A percentile compares a stretch with the other conserved stretches of the same genome.
Conservation (phyloP, 768 basidiomycete species). For the Tulasnella sp. region DNA sequence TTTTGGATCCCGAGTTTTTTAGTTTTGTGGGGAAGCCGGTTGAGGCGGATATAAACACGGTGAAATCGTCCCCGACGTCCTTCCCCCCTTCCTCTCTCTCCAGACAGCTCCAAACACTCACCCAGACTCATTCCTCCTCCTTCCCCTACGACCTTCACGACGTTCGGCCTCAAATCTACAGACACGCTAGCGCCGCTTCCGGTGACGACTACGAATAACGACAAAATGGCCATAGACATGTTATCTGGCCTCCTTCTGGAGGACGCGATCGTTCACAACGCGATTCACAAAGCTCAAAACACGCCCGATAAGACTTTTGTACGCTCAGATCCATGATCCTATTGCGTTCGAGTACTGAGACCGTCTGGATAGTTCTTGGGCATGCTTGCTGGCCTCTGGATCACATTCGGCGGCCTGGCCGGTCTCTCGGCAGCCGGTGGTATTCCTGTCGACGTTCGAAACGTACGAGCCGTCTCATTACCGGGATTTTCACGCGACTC, state of each 20-base stretch:
- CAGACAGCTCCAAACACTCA: background rate
- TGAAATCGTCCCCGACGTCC: background rate
- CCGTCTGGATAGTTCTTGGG: slow-evolving; percentile 19
- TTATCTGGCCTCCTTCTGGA: slow-evolving; percentile 23
- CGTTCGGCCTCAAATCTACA: background rate
- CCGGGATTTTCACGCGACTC: background rate
- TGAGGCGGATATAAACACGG: background rate
- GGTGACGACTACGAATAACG: slow-evolving; percentile 9
- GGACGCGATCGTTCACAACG: slow-evolving; percentile 25
- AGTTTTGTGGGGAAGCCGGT: background rate
- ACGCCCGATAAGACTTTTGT: slow-evolving; percentile 4
- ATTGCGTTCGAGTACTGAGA: background rate
- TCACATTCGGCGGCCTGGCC: slow-evolving; percentile 23
- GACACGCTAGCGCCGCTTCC: background rate
- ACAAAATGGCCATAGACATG: slow-evolving; percentile 19
- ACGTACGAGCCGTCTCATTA: slow-evolving; percentile 13
- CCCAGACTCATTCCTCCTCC: background rate
- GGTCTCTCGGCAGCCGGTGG: slow-evolving; percentile 22
- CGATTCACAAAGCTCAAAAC: slow-evolving; percentile 14
- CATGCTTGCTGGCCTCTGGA: slow-evolving; percentile 24
- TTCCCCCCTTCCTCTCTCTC: background rate
- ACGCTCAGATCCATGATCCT: background rate
- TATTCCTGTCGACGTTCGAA: background rate
- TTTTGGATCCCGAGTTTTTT: background rate
- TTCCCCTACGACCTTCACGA: background rate